These are phyloP conservation scores for Coemansia sp. DNA, from an alignment of 192 early-diverging fungal genomes.

Conservation along the genomic window DNA sequence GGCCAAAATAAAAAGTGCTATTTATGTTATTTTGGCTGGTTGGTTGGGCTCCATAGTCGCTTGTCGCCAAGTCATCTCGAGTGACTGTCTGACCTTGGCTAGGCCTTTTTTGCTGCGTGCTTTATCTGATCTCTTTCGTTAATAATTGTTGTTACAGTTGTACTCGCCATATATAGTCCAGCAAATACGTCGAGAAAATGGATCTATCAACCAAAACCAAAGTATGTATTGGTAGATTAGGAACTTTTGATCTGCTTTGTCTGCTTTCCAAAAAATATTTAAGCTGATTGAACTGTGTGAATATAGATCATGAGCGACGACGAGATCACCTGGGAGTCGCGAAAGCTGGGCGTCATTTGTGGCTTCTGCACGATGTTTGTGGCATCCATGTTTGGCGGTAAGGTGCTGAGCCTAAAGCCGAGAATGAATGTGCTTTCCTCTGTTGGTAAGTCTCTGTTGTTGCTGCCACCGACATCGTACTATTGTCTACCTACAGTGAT, in stretches of 20 bases:
- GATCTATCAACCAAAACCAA: slow-evolving; percentile 1
- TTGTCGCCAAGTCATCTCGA: background rate
- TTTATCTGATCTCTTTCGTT: background rate
- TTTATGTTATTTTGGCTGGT: background rate
- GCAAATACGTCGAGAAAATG: background rate
- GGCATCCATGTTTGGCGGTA: slow-evolving; percentile 45
- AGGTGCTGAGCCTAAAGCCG: slow-evolving; percentile 33
- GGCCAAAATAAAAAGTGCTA: background rate
- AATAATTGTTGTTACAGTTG: too few species aligned
- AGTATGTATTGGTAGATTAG: slow-evolving; percentile 6
- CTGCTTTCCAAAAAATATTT: background rate
- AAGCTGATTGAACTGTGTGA: background rate
- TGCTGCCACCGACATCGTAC: background rate
- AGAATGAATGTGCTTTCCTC: slow-evolving; percentile 39
- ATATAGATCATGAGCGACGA: slow-evolving; percentile 48
- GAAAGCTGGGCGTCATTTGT: slow-evolving; percentile 49
- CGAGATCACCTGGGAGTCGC: slow-evolving; percentile 52
- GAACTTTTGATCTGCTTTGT: background rate
- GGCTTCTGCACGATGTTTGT: slow-evolving; percentile 45
- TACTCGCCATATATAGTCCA: background rate
- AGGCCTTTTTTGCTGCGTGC: slow-evolving; percentile 8
- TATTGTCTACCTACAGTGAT: background rate
- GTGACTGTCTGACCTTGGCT: background rate
- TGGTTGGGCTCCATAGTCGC: background rate
- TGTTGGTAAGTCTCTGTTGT: slow-evolving; percentile 27